Conservation (phyloP, 176 grass and related monocot genomes). For the Typha latifolia region DNA sequence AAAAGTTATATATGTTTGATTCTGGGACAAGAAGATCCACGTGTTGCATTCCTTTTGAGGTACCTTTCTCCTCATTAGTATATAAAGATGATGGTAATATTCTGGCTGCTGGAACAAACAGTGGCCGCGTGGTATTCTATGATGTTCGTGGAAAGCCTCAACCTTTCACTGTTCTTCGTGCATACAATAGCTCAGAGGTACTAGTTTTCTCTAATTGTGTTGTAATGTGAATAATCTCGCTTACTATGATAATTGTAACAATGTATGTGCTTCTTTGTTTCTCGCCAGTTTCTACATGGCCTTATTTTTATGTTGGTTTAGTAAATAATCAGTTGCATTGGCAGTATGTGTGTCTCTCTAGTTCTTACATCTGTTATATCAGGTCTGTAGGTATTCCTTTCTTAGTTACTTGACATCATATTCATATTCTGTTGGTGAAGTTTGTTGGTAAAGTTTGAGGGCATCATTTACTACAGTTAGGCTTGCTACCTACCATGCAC, state of each 20-base stretch:
- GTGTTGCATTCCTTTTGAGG: conserved; percentile 71
- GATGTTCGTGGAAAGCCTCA: conserved; percentile 90
- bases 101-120: conserved; percentile 85
- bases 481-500: no score
- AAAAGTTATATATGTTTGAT: conserved; percentile 79
- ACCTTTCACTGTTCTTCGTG: conserved; percentile 77
- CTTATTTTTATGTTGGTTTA: no score
- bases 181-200: conserved; percentile 96
- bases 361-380: no score
- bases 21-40: conserved; percentile 60
- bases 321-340: no score
- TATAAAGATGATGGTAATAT: conserved; percentile 88
- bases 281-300: neutral
- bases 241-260: neutral
- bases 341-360: no score
- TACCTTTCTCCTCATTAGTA: conserved; percentile 85
- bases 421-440: no score
- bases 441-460: no score
- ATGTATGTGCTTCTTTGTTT: neutral
- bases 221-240: neutral
- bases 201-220: neutral
- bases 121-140: conserved; percentile 91
- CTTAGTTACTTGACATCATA: no score
- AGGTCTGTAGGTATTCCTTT: no score
- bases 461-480: no score